A percentile compares a stretch with the other conserved stretches of the same genome.
phyloP scores from a whole-genome alignment of 257 asterid genomes.

The Coffea canephora region DNA sequence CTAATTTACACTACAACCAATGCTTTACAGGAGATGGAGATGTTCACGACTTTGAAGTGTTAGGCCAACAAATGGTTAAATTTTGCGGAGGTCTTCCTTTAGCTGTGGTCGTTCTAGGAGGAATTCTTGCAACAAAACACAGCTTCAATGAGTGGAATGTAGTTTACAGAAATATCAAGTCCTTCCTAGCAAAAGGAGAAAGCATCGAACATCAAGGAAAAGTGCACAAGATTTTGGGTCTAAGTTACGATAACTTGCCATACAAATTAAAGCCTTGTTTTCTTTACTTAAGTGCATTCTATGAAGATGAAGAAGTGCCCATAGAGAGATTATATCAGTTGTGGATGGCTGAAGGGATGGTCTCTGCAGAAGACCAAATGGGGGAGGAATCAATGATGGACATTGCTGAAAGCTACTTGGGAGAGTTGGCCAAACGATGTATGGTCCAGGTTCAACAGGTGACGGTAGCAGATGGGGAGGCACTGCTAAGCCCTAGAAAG shows the following conservation, averaged over 20 bases:
- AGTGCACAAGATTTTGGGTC: background rate
- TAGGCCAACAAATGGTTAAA: slow-evolving; percentile 10
- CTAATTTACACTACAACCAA: too few species aligned
- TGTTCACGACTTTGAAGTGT: too few species aligned
- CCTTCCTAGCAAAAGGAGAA: background rate
- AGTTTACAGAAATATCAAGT: background rate
- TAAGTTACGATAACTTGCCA: slow-evolving; percentile 9
- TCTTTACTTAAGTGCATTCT: background rate
- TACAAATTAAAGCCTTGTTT: slow-evolving; percentile 8
- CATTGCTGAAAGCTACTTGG: slow-evolving; percentile 1
- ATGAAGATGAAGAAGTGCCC: background rate
- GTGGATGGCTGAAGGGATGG: slow-evolving; percentile 15
- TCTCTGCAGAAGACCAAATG: background rate
- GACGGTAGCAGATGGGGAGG: too few species aligned
- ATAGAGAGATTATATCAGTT: background rate
- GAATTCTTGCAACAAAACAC: background rate
- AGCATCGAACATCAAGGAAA: background rate
- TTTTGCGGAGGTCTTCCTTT: slow-evolving; percentile 2
- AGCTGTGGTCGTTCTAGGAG: slow-evolving; percentile 3
- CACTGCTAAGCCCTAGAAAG: background rate
- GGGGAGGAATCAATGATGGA: slow-evolving; percentile 6
- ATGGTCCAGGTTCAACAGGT: background rate
- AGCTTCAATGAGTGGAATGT: background rate
- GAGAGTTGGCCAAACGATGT: background rate
- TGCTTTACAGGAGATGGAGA: background rate